Base-by-base conservation (phyloP, 768 basidiomycete species). In the Lactifluus pinguis region DNA sequence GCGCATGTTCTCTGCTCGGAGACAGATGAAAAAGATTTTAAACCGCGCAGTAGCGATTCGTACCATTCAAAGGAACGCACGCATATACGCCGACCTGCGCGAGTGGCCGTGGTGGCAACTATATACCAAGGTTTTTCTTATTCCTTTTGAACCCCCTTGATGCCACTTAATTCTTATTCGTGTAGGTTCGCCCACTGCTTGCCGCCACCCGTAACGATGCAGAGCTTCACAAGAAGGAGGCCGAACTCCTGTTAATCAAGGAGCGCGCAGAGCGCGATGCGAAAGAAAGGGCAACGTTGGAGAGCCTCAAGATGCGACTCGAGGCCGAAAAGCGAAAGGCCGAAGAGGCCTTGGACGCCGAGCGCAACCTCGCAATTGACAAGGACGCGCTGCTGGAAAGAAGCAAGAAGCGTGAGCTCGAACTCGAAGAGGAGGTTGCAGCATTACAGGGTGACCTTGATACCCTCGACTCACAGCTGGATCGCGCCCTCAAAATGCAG, bases 71-170 rank as follows among this genome's bases (percentile, higher is more conserved):
- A 81, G 86, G 49, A 99, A 99, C 70, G 95, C 95, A 2, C 79
- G 93, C 21, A 80, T 97, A 21, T 98, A 98, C 69, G 85, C 87
- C 7, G 87, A 92, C 57, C 78, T 99, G 32, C 80, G 84, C 49
- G 92, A 95, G 55, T 98, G 97, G 97, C 94, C 95, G 1, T 98
- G 97, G 97, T 99, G 97, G 97, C 89, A 94, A 64, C 79, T 98
- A 9, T 99, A 95, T 70, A 93, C 93, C 2, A 95, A 95, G 78
- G 92, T 84, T 62, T 41, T 25, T 38, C 8, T 5, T 11, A 19
- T 14, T 1, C 41, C 15, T 14, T 45, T 39, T 30, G 11, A 25
- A 25, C 45, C 36, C 7, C 13, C 57, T 39, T n/a, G 19, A 44
- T 52, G 11, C 5, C 36, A 52, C 32, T 19, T 58, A 14, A 56